These are phyloP conservation scores for Colletotrichum siamense DNA, from an alignment of 2,329 filamentous ascomycete species.

Conservation along the genomic window DNA sequence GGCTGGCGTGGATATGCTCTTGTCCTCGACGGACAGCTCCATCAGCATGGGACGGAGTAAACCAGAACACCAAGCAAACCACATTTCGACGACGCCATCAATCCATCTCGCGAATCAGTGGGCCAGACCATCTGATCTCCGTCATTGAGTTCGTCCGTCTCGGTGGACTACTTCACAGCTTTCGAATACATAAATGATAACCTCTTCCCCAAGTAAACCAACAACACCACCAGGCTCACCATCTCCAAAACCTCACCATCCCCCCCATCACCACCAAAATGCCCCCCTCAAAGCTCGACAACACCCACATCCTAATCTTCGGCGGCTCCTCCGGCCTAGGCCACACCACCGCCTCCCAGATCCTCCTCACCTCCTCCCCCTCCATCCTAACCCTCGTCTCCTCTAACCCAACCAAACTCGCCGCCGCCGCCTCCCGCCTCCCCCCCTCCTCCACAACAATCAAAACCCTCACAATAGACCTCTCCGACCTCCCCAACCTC, in stretches of 20 bases:
- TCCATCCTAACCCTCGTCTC: background rate
- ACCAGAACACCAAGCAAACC: rapidly evolving
- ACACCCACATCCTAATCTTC: background rate
- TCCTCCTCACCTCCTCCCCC: background rate
- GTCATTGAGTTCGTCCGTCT: background rate
- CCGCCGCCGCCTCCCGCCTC: background rate
- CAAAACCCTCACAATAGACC: background rate
- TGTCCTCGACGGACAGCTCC: background rate
- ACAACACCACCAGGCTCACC: background rate
- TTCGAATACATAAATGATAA: background rate
- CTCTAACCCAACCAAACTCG: background rate
- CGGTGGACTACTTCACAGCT: background rate
- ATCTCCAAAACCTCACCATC: background rate
- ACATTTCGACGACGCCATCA: background rate
- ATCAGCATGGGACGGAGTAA: background rate
- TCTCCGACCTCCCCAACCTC: background rate
- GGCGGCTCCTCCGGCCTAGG: slow-evolving; percentile 9
- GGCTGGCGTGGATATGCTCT: background rate
- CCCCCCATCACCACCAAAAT: background rate
- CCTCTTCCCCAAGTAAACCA: background rate
- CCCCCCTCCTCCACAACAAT: background rate
- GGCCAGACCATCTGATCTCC: rapidly evolving
- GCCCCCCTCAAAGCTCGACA: background rate
- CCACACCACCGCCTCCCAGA: background rate
- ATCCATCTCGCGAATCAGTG: rapidly evolving